phyloP scores from a whole-genome alignment of 2,329 filamentous ascomycete species.

The Trichoderma polysporum region DNA sequence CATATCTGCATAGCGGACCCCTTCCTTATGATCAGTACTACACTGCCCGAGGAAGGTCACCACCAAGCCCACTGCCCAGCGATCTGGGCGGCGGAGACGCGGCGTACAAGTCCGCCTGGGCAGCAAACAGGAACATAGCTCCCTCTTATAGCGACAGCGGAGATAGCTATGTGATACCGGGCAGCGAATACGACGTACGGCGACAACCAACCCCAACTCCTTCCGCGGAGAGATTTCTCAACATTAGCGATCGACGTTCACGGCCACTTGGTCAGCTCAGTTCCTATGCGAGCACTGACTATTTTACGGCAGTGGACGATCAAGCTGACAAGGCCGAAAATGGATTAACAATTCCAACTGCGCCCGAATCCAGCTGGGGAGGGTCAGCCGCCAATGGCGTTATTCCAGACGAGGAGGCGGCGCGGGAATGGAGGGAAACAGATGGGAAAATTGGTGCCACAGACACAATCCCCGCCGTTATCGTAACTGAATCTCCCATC shows the following conservation, averaged over 20 bases:
- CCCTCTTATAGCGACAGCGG: constrained; percentile 41
- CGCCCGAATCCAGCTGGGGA: neutral
- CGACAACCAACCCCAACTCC: constrained; percentile 23
- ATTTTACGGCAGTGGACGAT: constrained; percentile 1
- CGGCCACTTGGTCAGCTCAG: neutral
- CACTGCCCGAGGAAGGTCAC: constrained; percentile 53
- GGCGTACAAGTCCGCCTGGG: constrained; percentile 37
- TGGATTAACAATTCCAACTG: neutral
- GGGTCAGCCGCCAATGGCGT: neutral
- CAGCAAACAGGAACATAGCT: constrained; percentile 40
- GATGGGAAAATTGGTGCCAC: neutral
- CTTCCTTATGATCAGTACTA: constrained; percentile 45
- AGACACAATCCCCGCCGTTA: neutral
- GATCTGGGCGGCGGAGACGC: constrained; percentile 41
- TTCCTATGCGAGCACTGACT: constrained; percentile 3
- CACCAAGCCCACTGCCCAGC: constrained; percentile 51
- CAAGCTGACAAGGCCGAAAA: neutral
- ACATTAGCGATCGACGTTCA: constrained; percentile 15
- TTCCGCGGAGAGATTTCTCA: constrained; percentile 12
- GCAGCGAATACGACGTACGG: constrained; percentile 12
- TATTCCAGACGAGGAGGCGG: neutral
- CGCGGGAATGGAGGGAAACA: neutral
- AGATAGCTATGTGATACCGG: constrained; percentile 25
- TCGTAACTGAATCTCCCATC: constrained; percentile 1
- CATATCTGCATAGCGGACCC: constrained; percentile 38